A percentile compares a stretch with the other conserved stretches of the same genome.
phyloP scores from a whole-genome alignment of 768 basidiomycete genomes.

The Lanmaoa pseudosensibilis region DNA sequence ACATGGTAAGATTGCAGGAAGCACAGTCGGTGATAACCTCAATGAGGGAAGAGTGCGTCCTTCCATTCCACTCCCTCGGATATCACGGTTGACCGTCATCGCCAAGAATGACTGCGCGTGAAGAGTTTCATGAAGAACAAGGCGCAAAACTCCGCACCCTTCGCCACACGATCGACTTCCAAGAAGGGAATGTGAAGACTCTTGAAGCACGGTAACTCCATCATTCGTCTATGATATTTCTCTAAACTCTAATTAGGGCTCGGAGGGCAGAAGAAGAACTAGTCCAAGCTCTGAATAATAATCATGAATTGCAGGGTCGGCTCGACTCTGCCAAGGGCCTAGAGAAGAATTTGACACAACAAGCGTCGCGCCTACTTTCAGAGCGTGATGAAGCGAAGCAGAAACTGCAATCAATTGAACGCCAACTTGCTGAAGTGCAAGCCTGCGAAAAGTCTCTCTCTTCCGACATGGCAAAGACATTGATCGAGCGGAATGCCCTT shows the following conservation, averaged over 20 bases:
- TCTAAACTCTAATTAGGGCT: conserved; percentile 19
- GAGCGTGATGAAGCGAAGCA: conserved; percentile 26
- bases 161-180: conserved; percentile 31
- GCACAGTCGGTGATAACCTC: conserved; percentile 25
- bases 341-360: conserved; percentile 27
- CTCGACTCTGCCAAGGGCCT: conserved; percentile 23
- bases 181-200: conserved; percentile 28
- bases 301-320: conserved; percentile 30
- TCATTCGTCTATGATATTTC: not conserved
- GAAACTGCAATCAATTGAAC: conserved; percentile 15
- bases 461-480: conserved; percentile 14
- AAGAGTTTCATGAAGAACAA: conserved; percentile 27
- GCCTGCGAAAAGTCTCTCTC: conserved; percentile 17
- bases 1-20: conserved; percentile 26
- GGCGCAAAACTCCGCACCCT: conserved; percentile 29
- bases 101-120: conserved; percentile 24
- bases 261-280: conserved; percentile 23
- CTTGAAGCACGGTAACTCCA: conserved; percentile 28
- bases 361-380: conserved; percentile 26
- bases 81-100: conserved; percentile 11
- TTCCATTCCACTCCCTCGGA: conserved; percentile 23
- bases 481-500: conserved; percentile 22
- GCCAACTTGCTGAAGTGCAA: conserved; percentile 19
- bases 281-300: conserved; percentile 16
- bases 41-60: conserved; percentile 32